Percentiles rank a stretch among this genome's conserved stretches.
Evolutionary conservation across 768 basidiomycete species (phyloP).

Genomic region (Glaciozyma martinii): DNA sequence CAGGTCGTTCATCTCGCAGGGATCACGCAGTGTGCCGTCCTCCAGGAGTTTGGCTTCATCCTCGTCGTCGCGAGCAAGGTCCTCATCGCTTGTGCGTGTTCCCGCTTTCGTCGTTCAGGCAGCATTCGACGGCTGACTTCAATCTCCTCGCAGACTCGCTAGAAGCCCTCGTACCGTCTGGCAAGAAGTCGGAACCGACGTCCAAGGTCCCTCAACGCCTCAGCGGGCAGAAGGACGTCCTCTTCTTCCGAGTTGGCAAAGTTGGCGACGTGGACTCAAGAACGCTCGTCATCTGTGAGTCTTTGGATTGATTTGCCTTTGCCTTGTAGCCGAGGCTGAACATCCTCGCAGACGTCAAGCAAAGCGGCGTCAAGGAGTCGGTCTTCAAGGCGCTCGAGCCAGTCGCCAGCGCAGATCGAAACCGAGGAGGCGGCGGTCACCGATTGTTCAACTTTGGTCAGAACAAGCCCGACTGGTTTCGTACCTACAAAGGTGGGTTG

Average conservation of each 20-base stretch:
- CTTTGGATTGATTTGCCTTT: not conserved
- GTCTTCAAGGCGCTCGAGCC: constrained; percentile 97
- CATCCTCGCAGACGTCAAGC: constrained; percentile 53
- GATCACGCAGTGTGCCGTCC: constrained; percentile 90
- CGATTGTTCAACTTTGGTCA: constrained; percentile 47
- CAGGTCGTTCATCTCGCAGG: constrained; percentile 86
- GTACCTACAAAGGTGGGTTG: constrained; percentile 59
- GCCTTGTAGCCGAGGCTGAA: not conserved
- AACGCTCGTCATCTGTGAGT: constrained; percentile 65
- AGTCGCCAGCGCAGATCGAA: constrained; percentile 67
- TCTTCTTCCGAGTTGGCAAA: constrained; percentile 89
- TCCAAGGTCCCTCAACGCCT: constrained; percentile 76
- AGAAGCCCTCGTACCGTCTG: constrained; percentile 85
- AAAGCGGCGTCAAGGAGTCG: constrained; percentile 87
- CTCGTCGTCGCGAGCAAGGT: constrained; percentile 79
- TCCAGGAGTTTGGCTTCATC: constrained; percentile 94
- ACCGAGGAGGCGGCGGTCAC: constrained; percentile 57
- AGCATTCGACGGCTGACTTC: not conserved
- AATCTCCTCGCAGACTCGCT: constrained; percentile 56
- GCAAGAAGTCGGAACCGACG: constrained; percentile 48
- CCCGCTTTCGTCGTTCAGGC: not conserved
- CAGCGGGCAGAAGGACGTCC: constrained; percentile 81
- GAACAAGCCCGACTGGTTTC: constrained; percentile 85
- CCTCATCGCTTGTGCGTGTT: constrained; percentile 54
- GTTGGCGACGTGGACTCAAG: constrained; percentile 54